phyloP scores from a whole-genome alignment of 257 asterid genomes.

The Solanum sparsipilum region DNA sequence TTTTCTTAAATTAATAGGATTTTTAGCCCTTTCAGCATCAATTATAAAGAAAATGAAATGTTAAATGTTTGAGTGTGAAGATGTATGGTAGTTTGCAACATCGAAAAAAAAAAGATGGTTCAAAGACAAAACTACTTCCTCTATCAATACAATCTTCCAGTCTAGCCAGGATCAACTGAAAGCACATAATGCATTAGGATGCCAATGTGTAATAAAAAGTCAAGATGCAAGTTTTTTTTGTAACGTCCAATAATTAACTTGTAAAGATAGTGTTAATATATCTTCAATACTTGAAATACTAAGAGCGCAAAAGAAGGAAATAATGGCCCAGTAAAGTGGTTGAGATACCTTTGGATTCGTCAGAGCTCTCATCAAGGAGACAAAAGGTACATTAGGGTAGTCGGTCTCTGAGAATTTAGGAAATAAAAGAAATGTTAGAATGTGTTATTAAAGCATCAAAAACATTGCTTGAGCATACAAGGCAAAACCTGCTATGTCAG shows the following conservation, averaged over 20 bases:
- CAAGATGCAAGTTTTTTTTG: background rate
- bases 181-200: background rate
- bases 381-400: constrained; percentile 40
- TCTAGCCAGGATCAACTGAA: background rate
- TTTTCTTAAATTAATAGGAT: background rate
- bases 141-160: background rate
- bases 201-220: background rate
- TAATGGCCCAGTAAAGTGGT: background rate
- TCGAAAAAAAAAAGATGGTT: background rate
- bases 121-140: background rate
- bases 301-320: background rate
- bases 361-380: constrained; percentile 69
- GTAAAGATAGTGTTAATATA: background rate
- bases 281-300: background rate
- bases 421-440: constrained; percentile 1
- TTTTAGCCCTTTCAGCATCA: background rate
- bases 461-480: constrained; percentile 3
- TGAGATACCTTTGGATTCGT: constrained; percentile 56
- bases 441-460: background rate
- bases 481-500: constrained; percentile 54
- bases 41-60: background rate
- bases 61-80: background rate
- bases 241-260: background rate
- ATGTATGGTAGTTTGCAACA: background rate
- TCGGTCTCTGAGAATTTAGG: constrained; percentile 36